Conservation (phyloP, 805 yeast genomes). For the Candida tibetensis region DNA sequence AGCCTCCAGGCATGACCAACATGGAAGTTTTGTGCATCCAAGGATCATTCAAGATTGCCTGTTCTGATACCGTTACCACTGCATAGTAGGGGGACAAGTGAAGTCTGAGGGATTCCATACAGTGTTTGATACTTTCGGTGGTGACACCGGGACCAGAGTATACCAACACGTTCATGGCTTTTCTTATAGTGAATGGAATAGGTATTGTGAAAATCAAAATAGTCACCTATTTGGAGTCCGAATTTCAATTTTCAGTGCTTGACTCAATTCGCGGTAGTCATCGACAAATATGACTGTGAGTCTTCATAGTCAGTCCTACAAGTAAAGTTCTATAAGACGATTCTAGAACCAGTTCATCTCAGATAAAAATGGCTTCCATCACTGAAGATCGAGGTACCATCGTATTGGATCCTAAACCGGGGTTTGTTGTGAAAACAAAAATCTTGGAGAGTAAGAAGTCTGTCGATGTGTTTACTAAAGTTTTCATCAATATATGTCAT, state of each 20-base stretch:
- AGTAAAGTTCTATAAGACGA: too few species aligned
- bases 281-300: too few species aligned
- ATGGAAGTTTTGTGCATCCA: conserved; percentile 81
- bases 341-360: too few species aligned
- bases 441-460: conserved; percentile 35
- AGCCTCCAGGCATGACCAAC: conserved; percentile 94
- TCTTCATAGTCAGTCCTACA: too few species aligned
- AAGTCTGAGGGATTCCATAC: conserved; percentile 69
- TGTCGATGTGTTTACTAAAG: conserved; percentile 43
- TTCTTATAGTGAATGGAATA: not conserved
- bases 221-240: too few species aligned
- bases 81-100: conserved; percentile 87
- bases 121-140: conserved; percentile 79
- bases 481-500: conserved; percentile 77
- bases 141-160: conserved; percentile 71
- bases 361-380: too few species aligned
- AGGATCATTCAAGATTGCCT: conserved; percentile 71
- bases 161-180: conserved; percentile 34
- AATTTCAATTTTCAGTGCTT: too few species aligned
- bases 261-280: too few species aligned
- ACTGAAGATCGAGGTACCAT: conserved; percentile 12
- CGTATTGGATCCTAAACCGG: conserved; percentile 53
- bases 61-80: conserved; percentile 66
- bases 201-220: conserved; percentile 2
- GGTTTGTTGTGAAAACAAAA: conserved; percentile 70